phyloP scores from a whole-genome alignment of 2,329 filamentous ascomycete genomes.

The Fusarium sp. region DNA sequence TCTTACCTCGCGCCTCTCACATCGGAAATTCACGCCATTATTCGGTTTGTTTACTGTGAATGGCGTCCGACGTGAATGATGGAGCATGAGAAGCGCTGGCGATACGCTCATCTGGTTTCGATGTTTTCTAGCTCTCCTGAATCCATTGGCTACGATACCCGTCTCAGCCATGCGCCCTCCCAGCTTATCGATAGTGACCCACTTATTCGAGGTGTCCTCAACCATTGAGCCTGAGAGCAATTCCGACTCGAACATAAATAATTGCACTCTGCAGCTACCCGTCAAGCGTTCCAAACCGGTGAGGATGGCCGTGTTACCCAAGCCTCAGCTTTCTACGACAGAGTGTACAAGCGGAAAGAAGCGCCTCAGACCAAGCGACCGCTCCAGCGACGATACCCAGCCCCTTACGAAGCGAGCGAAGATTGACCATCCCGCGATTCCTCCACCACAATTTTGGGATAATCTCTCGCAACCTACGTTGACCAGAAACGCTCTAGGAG shows the following conservation, averaged over 20 bases:
- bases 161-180: too few relatives aligned
- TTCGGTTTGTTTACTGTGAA: too few relatives aligned
- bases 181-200: too few relatives aligned
- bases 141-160: too few relatives aligned
- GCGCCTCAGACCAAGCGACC: slow-evolving; percentile 14
- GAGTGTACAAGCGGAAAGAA: slow-evolving; percentile 15
- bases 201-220: not conserved
- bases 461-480: slow-evolving; percentile 13
- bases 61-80: too few relatives aligned
- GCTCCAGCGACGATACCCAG: slow-evolving; percentile 8
- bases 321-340: slow-evolving; percentile 13
- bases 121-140: too few relatives aligned
- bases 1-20: too few relatives aligned
- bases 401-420: slow-evolving; percentile 21
- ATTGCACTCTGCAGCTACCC: slow-evolving; percentile 19
- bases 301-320: slow-evolving; percentile 25
- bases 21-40: too few relatives aligned
- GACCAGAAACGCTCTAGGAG: slow-evolving; percentile 17
- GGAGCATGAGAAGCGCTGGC: too few relatives aligned
- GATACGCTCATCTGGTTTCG: too few relatives aligned
- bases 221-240: not conserved
- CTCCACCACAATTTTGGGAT: slow-evolving; percentile 24
- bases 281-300: slow-evolving; percentile 12
- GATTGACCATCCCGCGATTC: slow-evolving; percentile 23
- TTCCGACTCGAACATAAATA: slow-evolving; percentile 1